A percentile compares a stretch with the other conserved stretches of the same genome.
These are phyloP conservation scores for Jatropha multifida DNA, from an alignment of 441 rosid species.

Conservation along the genomic window DNA sequence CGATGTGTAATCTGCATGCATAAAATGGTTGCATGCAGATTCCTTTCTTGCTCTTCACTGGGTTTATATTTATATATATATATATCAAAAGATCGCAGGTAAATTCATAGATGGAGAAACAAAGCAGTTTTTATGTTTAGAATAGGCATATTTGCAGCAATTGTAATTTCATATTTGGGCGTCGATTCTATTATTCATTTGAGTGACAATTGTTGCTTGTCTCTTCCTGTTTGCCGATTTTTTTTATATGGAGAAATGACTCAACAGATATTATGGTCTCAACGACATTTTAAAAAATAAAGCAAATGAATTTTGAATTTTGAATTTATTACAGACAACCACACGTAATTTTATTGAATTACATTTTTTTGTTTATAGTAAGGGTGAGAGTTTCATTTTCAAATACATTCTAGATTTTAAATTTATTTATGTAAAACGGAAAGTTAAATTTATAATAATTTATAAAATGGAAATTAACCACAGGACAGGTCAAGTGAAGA, in stretches of 20 bases:
- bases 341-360: too few relatives aligned
- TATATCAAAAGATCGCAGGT: constrained; percentile 27
- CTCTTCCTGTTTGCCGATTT: not conserved
- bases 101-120: constrained; percentile 17
- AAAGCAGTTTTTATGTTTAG: constrained; percentile 19
- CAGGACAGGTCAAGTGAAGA: too few relatives aligned
- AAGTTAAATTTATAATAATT: too few relatives aligned
- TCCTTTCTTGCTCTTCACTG: constrained; percentile 23
- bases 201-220: not conserved
- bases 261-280: too few relatives aligned
- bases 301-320: too few relatives aligned
- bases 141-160: constrained; percentile 17
- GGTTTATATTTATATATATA: constrained; percentile 30
- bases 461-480: too few relatives aligned
- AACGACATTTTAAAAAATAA: too few relatives aligned
- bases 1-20: constrained; percentile 35
- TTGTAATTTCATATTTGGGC: constrained; percentile 13
- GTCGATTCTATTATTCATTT: constrained; percentile 14
- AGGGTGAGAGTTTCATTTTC: too few relatives aligned
- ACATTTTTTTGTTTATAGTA: too few relatives aligned
- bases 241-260: not conserved
- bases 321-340: too few relatives aligned
- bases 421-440: too few relatives aligned
- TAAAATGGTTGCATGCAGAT: constrained; percentile 48
- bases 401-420: too few relatives aligned